Evolutionary conservation across 768 basidiomycete species (phyloP).

Genomic region (Saitozyma podzolica): DNA sequence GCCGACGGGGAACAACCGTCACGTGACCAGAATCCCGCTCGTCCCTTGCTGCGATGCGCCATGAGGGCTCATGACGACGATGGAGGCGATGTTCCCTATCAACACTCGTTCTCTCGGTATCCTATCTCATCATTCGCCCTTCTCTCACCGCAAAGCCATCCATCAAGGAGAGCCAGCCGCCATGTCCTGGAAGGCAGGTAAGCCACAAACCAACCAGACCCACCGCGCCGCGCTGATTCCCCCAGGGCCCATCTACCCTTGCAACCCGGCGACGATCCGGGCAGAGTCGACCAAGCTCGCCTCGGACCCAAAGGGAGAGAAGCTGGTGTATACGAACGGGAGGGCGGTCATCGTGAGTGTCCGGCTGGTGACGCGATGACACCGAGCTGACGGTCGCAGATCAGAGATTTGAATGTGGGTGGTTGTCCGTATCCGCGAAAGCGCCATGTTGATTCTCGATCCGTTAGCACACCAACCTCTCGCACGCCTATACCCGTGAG

Average conservation of each 20-base stretch:
- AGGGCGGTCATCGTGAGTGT: constrained; percentile 76
- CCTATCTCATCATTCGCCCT: no score
- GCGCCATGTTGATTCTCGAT: background rate
- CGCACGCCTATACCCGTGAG: constrained; percentile 62
- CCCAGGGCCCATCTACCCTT: constrained; percentile 58
- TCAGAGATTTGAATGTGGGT: constrained; percentile 77
- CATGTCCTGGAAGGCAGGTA: no score
- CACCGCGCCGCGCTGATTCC: no score
- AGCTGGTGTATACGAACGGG: constrained; percentile 82
- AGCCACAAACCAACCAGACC: no score
- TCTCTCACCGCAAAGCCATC: no score
- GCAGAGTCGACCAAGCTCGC: constrained; percentile 73
- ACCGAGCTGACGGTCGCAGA: constrained; percentile 55
- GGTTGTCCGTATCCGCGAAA: background rate
- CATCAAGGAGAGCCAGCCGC: no score
- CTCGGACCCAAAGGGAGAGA: constrained; percentile 64
- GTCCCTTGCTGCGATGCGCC: no score
- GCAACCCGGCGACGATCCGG: constrained; percentile 68
- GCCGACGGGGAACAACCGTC: no score
- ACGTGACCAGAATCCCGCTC: no score
- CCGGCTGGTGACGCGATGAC: background rate
- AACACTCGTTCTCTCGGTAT: no score
- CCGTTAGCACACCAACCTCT: constrained; percentile 65
- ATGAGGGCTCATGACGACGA: no score
- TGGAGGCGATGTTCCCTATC: no score